Evolutionary conservation across 2,329 filamentous ascomycete species (phyloP).

Genomic region (Exutisphaerella laricina): DNA sequence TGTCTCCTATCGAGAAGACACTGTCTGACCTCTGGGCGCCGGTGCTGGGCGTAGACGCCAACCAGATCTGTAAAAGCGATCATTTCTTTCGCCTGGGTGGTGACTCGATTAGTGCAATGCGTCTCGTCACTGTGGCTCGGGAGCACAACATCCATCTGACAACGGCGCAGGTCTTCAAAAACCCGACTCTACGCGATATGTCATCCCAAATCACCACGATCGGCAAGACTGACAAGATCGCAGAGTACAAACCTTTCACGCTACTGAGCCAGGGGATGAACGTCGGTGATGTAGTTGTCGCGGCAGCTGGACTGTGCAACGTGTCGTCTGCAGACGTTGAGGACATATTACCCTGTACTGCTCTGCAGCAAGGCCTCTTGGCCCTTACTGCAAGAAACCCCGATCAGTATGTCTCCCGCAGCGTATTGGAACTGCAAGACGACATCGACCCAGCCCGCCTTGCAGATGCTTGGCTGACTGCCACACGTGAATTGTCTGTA

Average conservation of each 20-base stretch:
- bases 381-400: conserved; percentile 48
- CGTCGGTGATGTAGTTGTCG: background rate
- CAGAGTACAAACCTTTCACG: conserved; percentile 30
- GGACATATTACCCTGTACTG: conserved; percentile 51
- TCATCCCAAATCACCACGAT: conserved; percentile 18
- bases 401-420: conserved; percentile 45
- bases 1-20: background rate
- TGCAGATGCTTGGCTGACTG: conserved; percentile 11
- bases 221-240: background rate
- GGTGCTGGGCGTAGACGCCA: background rate
- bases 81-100: conserved; percentile 45
- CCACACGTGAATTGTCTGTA: background rate
- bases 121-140: conserved; percentile 38
- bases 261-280: conserved; percentile 16
- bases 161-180: conserved; percentile 41
- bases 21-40: background rate
- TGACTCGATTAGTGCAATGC: conserved; percentile 45
- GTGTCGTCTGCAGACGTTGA: conserved; percentile 30
- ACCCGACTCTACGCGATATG: conserved; percentile 18
- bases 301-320: background rate
- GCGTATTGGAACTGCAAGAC: conserved; percentile 33
- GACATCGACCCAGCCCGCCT: conserved; percentile 27
- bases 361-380: conserved; percentile 46
- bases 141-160: conserved; percentile 35
- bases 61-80: conserved; percentile 24